Percentiles rank a stretch among this genome's conserved stretches.
Conservation (phyloP, 345 rosid species). For the Acer yangbiense region DNA sequence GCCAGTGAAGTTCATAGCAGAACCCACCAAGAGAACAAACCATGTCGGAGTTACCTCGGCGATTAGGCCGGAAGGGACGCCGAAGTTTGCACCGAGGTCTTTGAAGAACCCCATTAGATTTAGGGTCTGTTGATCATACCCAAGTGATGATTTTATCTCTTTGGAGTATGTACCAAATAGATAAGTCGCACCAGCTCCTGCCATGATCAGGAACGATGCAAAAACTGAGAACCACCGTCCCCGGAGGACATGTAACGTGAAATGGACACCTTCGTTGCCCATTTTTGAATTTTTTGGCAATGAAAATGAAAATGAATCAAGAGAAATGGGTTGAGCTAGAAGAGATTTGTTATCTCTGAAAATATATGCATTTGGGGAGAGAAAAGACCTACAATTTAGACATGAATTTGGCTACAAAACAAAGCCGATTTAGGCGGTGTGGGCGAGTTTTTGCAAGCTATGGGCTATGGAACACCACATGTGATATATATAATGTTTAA, state of each 20-base stretch:
- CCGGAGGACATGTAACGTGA: slow-evolving; percentile 45
- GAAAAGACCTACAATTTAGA: background rate
- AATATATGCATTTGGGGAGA: background rate
- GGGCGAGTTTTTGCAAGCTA: too few relatives aligned
- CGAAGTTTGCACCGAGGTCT: slow-evolving; percentile 88
- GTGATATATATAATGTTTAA: too few relatives aligned
- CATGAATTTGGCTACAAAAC: background rate
- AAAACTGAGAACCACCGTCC: slow-evolving; percentile 94
- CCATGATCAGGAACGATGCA: slow-evolving; percentile 86
- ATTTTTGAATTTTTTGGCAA: background rate
- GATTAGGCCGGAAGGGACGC: slow-evolving; percentile 72
- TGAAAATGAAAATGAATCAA: background rate
- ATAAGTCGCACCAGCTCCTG: slow-evolving; percentile 89
- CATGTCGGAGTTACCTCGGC: slow-evolving; percentile 92
- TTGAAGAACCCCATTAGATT: slow-evolving; percentile 82
- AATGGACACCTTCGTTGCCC: slow-evolving; percentile 30
- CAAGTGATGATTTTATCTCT: slow-evolving; percentile 67
- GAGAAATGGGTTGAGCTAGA: background rate
- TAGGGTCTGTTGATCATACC: slow-evolving; percentile 81
- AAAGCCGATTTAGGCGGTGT: too few relatives aligned
- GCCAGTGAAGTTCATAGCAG: slow-evolving; percentile 80
- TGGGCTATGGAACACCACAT: too few relatives aligned
- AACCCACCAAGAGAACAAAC: slow-evolving; percentile 75
- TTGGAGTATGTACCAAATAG: slow-evolving; percentile 83
- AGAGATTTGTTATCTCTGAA: background rate